phyloP scores from a whole-genome alignment of 352 stramenopile genomes.

The Globisporangium emineosum region DNA sequence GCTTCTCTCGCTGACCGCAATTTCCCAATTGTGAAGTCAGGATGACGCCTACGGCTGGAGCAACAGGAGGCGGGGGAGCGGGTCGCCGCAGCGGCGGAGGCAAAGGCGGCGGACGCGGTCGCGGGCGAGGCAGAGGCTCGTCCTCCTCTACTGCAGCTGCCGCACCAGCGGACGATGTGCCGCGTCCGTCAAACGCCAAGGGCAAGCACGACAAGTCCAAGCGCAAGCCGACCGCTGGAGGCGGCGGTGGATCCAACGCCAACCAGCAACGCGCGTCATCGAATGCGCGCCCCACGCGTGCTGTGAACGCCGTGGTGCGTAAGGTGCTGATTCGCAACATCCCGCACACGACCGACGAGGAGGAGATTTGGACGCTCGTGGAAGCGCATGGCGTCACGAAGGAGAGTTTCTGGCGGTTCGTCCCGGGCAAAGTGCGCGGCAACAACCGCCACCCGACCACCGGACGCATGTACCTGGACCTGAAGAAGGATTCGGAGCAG shows the following conservation, averaged over 20 bases:
- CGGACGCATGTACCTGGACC: slow-evolving; percentile 66
- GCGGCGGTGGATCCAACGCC: slow-evolving; percentile 8
- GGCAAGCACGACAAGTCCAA: slow-evolving; percentile 23
- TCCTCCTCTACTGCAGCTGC: neutral
- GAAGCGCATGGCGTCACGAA: slow-evolving; percentile 31
- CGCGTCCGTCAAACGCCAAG: slow-evolving; percentile 2
- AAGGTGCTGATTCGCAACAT: slow-evolving; percentile 77
- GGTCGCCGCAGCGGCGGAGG: slow-evolving; percentile 1
- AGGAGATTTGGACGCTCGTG: slow-evolving; percentile 35
- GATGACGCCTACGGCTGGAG: neutral
- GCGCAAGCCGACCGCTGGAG: slow-evolving; percentile 15
- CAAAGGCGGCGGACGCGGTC: slow-evolving; percentile 4
- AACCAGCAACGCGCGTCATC: slow-evolving; percentile 2
- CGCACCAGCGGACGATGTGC: neutral
- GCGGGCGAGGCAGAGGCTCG: slow-evolving; percentile 9
- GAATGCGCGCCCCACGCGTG: slow-evolving; percentile 31
- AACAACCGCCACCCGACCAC: slow-evolving; percentile 54
- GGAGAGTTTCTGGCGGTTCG: slow-evolving; percentile 62
- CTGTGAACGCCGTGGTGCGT: slow-evolving; percentile 33
- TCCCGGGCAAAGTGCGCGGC: slow-evolving; percentile 43
- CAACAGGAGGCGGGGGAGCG: neutral
- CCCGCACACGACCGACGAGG: slow-evolving; percentile 38
- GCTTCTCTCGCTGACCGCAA: slow-evolving; percentile 2
- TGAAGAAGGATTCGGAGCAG: slow-evolving; percentile 60
- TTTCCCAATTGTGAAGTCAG: neutral